phyloP scores from a whole-genome alignment of 176 grass and related monocot genomes.

The Phyllostachys edulis region DNA sequence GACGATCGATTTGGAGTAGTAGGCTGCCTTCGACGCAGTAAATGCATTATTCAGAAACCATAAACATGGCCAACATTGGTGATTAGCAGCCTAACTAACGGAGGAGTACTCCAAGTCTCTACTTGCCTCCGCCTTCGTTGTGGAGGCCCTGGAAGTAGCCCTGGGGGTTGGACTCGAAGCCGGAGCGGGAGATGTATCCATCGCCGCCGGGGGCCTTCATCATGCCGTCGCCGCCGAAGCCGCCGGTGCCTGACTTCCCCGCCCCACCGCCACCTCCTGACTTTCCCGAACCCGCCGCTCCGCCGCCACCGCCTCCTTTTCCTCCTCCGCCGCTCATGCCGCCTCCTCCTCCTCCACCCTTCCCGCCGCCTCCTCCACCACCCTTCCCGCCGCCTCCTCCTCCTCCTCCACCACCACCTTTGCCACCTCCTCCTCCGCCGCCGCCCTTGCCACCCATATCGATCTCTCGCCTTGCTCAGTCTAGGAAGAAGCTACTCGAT shows the following conservation, averaged over 20 bases:
- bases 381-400: neutral
- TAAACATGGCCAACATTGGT: neutral
- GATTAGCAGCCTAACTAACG: neutral
- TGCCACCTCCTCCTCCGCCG: neutral
- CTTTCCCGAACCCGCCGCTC: neutral
- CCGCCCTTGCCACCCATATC: neutral
- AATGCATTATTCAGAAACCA: neutral
- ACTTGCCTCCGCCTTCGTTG: neutral
- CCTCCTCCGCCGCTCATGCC: neutral
- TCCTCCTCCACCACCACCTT: neutral
- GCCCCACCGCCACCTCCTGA: neutral
- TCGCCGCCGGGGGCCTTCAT: slow-evolving; percentile 23
- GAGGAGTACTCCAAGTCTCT: neutral
- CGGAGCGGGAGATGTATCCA: slow-evolving; percentile 23
- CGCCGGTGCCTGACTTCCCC: neutral
- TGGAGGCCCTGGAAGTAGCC: slow-evolving; percentile 39
- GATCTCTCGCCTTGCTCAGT: neutral
- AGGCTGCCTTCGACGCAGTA: neutral
- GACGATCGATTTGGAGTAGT: neutral
- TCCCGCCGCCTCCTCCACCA: neutral
- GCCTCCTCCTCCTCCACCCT: neutral
- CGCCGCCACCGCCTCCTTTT: neutral
- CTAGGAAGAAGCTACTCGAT: neutral
- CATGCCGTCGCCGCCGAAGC: neutral
- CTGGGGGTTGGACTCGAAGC: slow-evolving; percentile 31